A percentile compares a stretch with the other conserved stretches of the same genome.
Evolutionary conservation across 1,139 yeast genomes (phyloP).

Genomic region (Suhomyces bolitotheri): DNA sequence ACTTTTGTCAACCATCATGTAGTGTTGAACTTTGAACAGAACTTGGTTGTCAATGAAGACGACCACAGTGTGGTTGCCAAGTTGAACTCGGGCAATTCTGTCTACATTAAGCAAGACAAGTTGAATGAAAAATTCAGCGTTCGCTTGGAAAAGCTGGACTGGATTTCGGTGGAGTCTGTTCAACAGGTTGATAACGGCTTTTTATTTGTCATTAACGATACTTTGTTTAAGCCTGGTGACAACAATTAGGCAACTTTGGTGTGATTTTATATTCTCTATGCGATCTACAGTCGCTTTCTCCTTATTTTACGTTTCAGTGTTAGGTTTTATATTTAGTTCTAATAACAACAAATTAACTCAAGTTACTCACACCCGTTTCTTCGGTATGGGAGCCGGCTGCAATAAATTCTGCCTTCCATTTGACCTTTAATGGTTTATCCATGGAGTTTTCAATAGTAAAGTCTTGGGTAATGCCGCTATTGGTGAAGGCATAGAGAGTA

Average conservation of each 20-base stretch:
- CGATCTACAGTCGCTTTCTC: too few species aligned
- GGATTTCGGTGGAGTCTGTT: slow-evolving; percentile 41
- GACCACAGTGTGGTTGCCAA: slow-evolving; percentile 30
- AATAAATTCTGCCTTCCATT: slow-evolving; percentile 73
- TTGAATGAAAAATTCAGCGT: slow-evolving; percentile 32
- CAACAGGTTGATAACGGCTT: slow-evolving; percentile 60
- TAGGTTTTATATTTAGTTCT: slow-evolving; percentile 7
- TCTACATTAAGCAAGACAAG: slow-evolving; percentile 42
- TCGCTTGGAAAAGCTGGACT: slow-evolving; percentile 20
- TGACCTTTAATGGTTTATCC: slow-evolving; percentile 59
- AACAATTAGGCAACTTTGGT: slow-evolving; percentile 6
- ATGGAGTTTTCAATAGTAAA: slow-evolving; percentile 57
- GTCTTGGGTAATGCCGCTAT: slow-evolving; percentile 59
- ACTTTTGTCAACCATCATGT: slow-evolving; percentile 58
- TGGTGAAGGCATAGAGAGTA: slow-evolving; percentile 49
- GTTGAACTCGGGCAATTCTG: slow-evolving; percentile 40
- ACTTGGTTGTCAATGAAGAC: slow-evolving; percentile 19
- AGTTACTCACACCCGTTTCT: slow-evolving; percentile 56
- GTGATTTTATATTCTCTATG: not conserved
- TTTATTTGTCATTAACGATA: slow-evolving; percentile 28
- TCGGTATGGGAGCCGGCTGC: slow-evolving; percentile 49
- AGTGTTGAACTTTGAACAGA: slow-evolving; percentile 27
- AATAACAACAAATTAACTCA: slow-evolving; percentile 16
- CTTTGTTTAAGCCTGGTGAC: slow-evolving; percentile 17
- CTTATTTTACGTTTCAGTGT: not conserved